Percentiles rank a stretch among this genome's conserved stretches.
Evolutionary conservation across 768 basidiomycete species (phyloP).

Genomic region (Clavulina sp.): DNA sequence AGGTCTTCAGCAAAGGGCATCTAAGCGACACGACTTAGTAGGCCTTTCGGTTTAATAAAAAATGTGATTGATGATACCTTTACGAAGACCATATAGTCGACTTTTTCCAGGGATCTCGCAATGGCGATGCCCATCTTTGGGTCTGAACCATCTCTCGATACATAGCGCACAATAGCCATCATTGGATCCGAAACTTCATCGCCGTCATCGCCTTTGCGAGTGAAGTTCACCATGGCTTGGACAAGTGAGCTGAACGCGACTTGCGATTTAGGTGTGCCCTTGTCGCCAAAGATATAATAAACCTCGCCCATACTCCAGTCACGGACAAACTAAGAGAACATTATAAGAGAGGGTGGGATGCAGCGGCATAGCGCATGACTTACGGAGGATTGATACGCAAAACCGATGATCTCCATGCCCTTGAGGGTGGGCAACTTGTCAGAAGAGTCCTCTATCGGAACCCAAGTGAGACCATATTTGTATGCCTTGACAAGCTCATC

Average conservation of each 20-base stretch:
- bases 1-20: slow-evolving; percentile 94
- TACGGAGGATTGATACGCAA: slow-evolving; percentile 30
- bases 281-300: slow-evolving; percentile 69
- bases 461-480: slow-evolving; percentile 81
- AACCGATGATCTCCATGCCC: slow-evolving; percentile 79
- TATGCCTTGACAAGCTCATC: slow-evolving; percentile 67
- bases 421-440: slow-evolving; percentile 61
- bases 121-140: slow-evolving; percentile 72
- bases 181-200: background rate
- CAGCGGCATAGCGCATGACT: background rate
- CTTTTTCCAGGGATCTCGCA: slow-evolving; percentile 41
- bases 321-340: slow-evolving; percentile 18
- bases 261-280: slow-evolving; percentile 46
- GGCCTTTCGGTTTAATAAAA: background rate
- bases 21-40: slow-evolving; percentile 22
- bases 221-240: slow-evolving; percentile 55
- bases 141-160: slow-evolving; percentile 49
- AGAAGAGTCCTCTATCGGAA: slow-evolving; percentile 70
- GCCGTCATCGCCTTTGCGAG: slow-evolving; percentile 17
- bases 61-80: slow-evolving; percentile 42
- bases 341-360: background rate
- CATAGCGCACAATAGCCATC: slow-evolving; percentile 72
- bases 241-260: slow-evolving; percentile 76
- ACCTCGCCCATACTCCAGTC: slow-evolving; percentile 65
- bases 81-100: slow-evolving; percentile 72